A percentile compares a stretch with the other conserved stretches of the same genome.
These are phyloP conservation scores for Penicillium parvum DNA, from an alignment of 495 filamentous ascomycete genomes.

Conservation along the genomic window DNA sequence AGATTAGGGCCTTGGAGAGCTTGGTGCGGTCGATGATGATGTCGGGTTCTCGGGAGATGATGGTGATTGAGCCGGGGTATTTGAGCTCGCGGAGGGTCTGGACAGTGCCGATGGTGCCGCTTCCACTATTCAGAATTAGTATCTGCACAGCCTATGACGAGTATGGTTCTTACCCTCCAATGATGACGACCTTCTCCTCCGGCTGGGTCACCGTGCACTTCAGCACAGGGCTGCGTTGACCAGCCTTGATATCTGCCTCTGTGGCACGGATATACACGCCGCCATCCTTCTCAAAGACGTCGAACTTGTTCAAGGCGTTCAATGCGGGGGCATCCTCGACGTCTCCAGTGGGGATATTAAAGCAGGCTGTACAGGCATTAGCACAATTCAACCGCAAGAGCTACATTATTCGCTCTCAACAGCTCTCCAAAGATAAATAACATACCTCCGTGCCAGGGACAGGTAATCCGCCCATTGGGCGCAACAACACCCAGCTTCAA, in stretches of 20 bases:
- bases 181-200: slow-evolving; percentile 70
- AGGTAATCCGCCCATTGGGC: slow-evolving; percentile 77
- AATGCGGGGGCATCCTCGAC: slow-evolving; percentile 92
- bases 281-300: slow-evolving; percentile 70
- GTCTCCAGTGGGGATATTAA: slow-evolving; percentile 82
- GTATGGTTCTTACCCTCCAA: slow-evolving; percentile 59
- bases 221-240: slow-evolving; percentile 64
- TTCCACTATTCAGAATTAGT: slow-evolving; percentile 50
- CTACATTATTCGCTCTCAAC: background rate
- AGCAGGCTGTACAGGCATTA: slow-evolving; percentile 63
- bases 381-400: background rate
- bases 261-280: slow-evolving; percentile 81
- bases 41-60: slow-evolving; percentile 81
- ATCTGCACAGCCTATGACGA: no score
- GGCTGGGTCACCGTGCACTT: slow-evolving; percentile 60
- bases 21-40: slow-evolving; percentile 90
- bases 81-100: slow-evolving; percentile 78
- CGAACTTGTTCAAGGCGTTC: slow-evolving; percentile 76
- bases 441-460: slow-evolving; percentile 91
- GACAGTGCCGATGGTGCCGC: slow-evolving; percentile 71
- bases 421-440: no score
- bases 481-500: slow-evolving; percentile 78
- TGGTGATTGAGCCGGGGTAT: slow-evolving; percentile 74
- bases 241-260: slow-evolving; percentile 72
- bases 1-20: slow-evolving; percentile 87